Conservation (phyloP, 192 early-diverging fungal genomes). For the Endogone sp. region DNA sequence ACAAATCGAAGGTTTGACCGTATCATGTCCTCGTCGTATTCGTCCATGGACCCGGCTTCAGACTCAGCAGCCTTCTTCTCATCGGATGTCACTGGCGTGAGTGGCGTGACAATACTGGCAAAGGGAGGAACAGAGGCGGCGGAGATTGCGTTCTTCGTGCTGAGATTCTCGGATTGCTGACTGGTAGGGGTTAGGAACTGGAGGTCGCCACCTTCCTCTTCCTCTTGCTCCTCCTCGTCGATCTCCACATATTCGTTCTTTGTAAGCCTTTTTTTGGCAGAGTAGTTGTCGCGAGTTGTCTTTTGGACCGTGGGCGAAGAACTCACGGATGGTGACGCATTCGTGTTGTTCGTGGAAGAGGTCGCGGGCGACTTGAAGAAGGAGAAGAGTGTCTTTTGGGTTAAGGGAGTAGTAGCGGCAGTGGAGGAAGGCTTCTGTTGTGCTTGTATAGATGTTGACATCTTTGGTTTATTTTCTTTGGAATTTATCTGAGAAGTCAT, state of each 20-base stretch:
- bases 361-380: slow-evolving; percentile 3
- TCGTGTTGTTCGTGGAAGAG: not conserved
- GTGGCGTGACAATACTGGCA: too few species aligned
- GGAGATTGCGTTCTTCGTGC: too few species aligned
- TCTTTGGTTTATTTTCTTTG: too few species aligned
- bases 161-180: too few species aligned
- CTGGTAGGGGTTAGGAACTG: not conserved
- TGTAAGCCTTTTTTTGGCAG: not conserved
- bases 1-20: too few species aligned
- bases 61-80: too few species aligned
- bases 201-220: not conserved
- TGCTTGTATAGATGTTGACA: too few species aligned
- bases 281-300: slow-evolving; percentile 1
- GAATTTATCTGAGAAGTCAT: too few species aligned
- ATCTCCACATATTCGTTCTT: not conserved
- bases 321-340: not conserved
- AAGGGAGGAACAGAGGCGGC: too few species aligned
- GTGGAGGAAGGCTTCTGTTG: not conserved
- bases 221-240: not conserved
- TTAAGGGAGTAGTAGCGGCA: not conserved
- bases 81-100: too few species aligned
- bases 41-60: too few species aligned
- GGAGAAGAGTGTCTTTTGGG: slow-evolving; percentile 8
- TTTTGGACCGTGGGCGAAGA: not conserved
- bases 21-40: too few species aligned